Percentiles rank a stretch among this genome's conserved stretches.
phyloP scores from a whole-genome alignment of 2,329 filamentous ascomycete genomes.

The Talaromyces funiculosus region DNA sequence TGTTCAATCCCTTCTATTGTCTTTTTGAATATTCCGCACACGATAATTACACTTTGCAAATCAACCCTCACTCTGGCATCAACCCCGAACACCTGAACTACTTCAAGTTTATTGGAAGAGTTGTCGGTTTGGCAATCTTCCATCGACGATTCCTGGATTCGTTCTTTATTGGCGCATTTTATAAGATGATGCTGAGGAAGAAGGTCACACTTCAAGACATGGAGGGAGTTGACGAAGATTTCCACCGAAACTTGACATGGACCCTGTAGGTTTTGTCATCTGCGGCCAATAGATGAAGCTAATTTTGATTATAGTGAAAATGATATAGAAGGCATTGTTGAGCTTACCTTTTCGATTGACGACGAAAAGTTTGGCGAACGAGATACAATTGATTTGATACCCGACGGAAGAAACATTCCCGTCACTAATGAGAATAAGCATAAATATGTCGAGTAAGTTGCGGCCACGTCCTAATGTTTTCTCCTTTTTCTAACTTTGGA shows the following conservation, averaged over 20 bases:
- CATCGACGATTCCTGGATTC: constrained; percentile 95
- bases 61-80: constrained; percentile 98
- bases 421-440: constrained; percentile 99
- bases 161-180: constrained; percentile 97
- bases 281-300: neutral
- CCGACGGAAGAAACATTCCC: constrained; percentile 81
- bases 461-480: neutral
- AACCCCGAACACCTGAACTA: constrained; percentile 99
- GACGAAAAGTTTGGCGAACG: constrained; percentile 96
- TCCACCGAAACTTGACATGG: constrained; percentile 95
- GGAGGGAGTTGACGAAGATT: constrained; percentile 98
- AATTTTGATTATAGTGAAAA: constrained; percentile 60
- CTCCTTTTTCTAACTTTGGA: neutral
- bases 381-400: constrained; percentile 89
- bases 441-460: constrained; percentile 82
- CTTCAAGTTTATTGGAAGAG: constrained; percentile 98
- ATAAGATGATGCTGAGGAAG: constrained; percentile 98
- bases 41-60: constrained; percentile 99
- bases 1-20: constrained; percentile 99
- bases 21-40: constrained; percentile 99
- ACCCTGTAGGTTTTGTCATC: constrained; percentile 57
- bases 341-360: constrained; percentile 94
- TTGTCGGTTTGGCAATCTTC: constrained; percentile 96
- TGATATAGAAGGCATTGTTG: constrained; percentile 89
- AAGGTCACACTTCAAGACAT: constrained; percentile 87